These are phyloP conservation scores for Papiliotrema laurentii DNA, from an alignment of 1,284 basidiomycete genomes.

Conservation along the genomic window DNA sequence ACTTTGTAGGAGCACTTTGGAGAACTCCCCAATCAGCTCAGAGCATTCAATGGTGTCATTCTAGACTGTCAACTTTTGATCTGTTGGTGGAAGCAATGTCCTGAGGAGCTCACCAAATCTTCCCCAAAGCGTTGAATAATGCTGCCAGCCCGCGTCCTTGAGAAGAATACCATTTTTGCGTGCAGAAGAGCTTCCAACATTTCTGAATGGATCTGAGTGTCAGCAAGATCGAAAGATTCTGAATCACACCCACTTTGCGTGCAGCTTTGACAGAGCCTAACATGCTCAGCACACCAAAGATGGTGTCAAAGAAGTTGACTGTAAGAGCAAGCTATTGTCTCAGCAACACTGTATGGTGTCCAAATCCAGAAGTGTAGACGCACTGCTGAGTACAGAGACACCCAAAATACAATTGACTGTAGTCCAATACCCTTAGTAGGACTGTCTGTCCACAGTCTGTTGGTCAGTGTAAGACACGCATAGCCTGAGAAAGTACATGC, in stretches of 20 bases:
- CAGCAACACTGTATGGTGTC: not conserved
- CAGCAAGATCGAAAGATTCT: not conserved
- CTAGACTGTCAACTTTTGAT: not conserved
- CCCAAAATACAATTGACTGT: conserved; percentile 17
- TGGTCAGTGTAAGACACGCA: not conserved
- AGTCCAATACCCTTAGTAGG: not conserved
- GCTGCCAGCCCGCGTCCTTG: conserved; percentile 29
- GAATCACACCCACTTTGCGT: conserved; percentile 16
- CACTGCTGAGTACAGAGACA: conserved; percentile 19
- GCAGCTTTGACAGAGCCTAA: conserved; percentile 21
- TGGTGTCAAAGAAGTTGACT: conserved; percentile 7
- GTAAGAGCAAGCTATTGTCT: conserved; percentile 12
- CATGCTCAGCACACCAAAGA: conserved; percentile 13
- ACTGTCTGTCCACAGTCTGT: conserved; percentile 17
- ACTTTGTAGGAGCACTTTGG: conserved; percentile 9
- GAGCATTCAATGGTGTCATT: conserved; percentile 17
- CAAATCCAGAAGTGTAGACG: conserved; percentile 1
- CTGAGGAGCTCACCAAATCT: conserved; percentile 20
- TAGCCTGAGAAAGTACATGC: not conserved
- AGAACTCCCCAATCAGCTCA: conserved; percentile 12
- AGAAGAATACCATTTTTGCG: conserved; percentile 32
- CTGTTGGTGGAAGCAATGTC: not conserved
- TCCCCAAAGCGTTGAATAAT: conserved; percentile 33
- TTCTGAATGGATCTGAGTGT: conserved; percentile 18
- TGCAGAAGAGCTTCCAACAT: conserved; percentile 28